Percentiles rank a stretch among this genome's conserved stretches.
Evolutionary conservation across 2,329 filamentous ascomycete species (phyloP).

Genomic region (Gyromitra esculenta): DNA sequence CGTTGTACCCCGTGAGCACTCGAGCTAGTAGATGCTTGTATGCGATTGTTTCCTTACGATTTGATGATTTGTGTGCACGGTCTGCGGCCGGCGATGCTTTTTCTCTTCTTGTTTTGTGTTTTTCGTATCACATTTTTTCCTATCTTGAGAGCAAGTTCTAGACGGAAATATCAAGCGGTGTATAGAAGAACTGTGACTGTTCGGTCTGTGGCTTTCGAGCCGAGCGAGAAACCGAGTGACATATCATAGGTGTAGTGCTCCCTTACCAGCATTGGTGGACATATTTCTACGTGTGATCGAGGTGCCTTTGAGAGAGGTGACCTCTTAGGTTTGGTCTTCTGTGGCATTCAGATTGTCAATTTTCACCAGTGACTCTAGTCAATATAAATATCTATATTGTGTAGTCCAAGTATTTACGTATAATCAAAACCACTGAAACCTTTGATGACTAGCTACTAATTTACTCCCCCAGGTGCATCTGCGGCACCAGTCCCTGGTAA

Average conservation of each 20-base stretch:
- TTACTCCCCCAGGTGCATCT: too few species aligned
- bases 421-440: too few species aligned
- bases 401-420: too few species aligned
- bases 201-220: background rate
- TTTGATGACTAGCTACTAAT: too few species aligned
- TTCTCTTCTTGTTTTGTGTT: background rate
- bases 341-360: too few species aligned
- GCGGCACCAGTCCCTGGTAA: too few species aligned
- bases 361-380: too few species aligned
- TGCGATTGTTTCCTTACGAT: background rate
- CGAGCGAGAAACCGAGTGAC: background rate
- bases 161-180: background rate
- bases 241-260: background rate
- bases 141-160: background rate
- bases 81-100: background rate
- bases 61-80: background rate
- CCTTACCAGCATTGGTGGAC: background rate
- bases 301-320: too few species aligned
- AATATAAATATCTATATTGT: too few species aligned
- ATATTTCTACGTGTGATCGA: too few species aligned
- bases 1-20: slow-evolving; percentile 74
- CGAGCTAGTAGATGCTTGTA: background rate
- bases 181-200: background rate
- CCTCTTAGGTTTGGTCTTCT: too few species aligned
- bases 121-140: background rate